Base-by-base conservation (phyloP, 2,329 filamentous ascomycete genomes). In the Apiospora phragmitis region DNA sequence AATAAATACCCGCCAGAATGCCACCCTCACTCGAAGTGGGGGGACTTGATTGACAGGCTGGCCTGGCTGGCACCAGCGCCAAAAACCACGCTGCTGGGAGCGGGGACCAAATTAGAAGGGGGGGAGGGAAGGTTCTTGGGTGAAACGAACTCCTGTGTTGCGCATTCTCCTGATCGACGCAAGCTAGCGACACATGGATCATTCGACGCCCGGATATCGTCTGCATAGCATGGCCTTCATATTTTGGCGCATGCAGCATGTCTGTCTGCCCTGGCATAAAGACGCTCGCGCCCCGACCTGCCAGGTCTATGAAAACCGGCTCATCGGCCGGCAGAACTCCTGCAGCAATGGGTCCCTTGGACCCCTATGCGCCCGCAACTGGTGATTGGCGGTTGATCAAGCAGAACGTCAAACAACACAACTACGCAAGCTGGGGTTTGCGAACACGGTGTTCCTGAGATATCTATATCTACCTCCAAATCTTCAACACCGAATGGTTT, bases 71-170 rank as follows among this genome's bases (percentile, higher is more conserved):
- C 26, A 29, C 26, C 26, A 55, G 26, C 51, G 51, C 35, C 62
- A 66, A 35, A 66, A 43, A 43, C 35, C 35, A 43, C 41, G 18
- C 5, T 43, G n/a, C 26, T 43, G 62, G 62, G 62, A 66, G n/a
- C 35, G 62, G 35, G 62, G 43, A 47, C 62, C 41, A 26, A 26
- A 21, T 12, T 65, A 4, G 21, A n/a, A 9, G n/a, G 9, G 55
- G 24, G 24, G 4, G 29, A 35, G 7, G 38, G 26, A 43, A 42
- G 65, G 8, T 24, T 24, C 43, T 51, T 24, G 29, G 41, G 45
- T 67, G 65, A 67, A 67, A 67, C 65, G 12, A 45, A 67, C 65
- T 67, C 65, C 65, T 67, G 65, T 67, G 65, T 67, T 45, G 65
- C 65, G 43, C 12, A 29, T 45, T 67, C 32, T 16, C 41, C 26